Evolutionary conservation across 73 alveolate genomes (phyloP).

Genomic region (Stentor coeruleus): DNA sequence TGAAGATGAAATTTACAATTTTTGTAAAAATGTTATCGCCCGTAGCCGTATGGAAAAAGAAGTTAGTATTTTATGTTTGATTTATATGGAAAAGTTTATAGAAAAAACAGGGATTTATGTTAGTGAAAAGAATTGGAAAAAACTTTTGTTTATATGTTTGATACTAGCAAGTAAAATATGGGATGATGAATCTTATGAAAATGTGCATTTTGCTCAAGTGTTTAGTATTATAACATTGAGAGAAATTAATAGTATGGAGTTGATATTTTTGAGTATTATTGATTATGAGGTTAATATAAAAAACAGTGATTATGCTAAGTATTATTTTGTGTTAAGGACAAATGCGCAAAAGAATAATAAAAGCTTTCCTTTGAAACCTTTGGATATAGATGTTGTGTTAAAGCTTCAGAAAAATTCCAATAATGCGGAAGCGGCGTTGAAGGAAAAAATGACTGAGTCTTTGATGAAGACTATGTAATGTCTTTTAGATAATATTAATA

Average conservation of each 20-base stretch:
- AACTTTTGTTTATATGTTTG: conserved; percentile 83
- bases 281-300: conserved; percentile 85
- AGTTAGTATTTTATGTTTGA: conserved; percentile 83
- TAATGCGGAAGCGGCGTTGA: conserved; percentile 65
- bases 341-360: conserved; percentile 74
- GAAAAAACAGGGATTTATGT: conserved; percentile 85
- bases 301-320: conserved; percentile 95
- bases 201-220: conserved; percentile 96
- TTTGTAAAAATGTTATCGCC: conserved; percentile 88
- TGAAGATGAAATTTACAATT: conserved; percentile 75
- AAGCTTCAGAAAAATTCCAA: conserved; percentile 47
- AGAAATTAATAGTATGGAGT: conserved; percentile 95
- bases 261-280: conserved; percentile 86
- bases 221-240: conserved; percentile 85
- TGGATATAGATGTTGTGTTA: conserved; percentile 55
- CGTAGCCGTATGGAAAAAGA: conserved; percentile 95
- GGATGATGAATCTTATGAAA: conserved; percentile 99
- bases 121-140: conserved; percentile 97
- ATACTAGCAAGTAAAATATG: conserved; percentile 96
- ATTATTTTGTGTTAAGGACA: conserved; percentile 90
- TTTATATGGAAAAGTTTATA: conserved; percentile 94
- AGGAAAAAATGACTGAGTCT: conserved; percentile 53
- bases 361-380: conserved; percentile 66
- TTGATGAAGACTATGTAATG: conserved; percentile 15
- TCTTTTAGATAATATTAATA: background rate